A percentile compares a stretch with the other conserved stretches of the same genome.
phyloP scores from a whole-genome alignment of 164 flowering plant species.

The Aristolochia contorta region DNA sequence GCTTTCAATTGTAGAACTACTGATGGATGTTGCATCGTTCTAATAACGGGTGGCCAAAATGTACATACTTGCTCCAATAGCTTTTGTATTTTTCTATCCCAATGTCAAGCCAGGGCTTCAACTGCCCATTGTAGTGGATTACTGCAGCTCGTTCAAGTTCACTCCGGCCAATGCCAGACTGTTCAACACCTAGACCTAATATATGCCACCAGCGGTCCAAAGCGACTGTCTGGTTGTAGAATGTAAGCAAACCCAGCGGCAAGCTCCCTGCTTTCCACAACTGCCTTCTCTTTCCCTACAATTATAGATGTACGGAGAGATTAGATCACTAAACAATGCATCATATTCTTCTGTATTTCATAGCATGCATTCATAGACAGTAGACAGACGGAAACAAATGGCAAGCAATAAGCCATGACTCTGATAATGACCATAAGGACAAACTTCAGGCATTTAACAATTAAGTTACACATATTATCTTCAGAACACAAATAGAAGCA shows the following conservation, averaged over 20 bases:
- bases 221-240: conserved; percentile 52
- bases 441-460: too few species aligned
- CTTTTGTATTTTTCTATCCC: conserved; percentile 53
- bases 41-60: conserved; percentile 54
- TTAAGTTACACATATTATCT: too few species aligned
- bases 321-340: neutral
- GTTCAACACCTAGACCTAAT: conserved; percentile 66
- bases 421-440: neutral
- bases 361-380: neutral
- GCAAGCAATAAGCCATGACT: neutral
- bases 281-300: conserved; percentile 59
- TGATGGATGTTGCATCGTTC: conserved; percentile 81
- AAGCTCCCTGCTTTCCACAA: conserved; percentile 64
- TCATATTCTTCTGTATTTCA: neutral
- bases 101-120: conserved; percentile 95
- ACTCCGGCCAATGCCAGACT: conserved; percentile 26
- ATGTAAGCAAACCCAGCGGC: conserved; percentile 75
- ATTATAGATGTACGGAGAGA: neutral
- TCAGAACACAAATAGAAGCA: too few species aligned
- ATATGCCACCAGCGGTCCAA: conserved; percentile 67
- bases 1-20: conserved; percentile 9
- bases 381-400: neutral
- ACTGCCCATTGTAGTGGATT: conserved; percentile 71
- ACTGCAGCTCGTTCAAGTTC: conserved; percentile 70
- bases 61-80: conserved; percentile 62